Conservation (phyloP, 441 rosid species). For the Viola pubescens region DNA sequence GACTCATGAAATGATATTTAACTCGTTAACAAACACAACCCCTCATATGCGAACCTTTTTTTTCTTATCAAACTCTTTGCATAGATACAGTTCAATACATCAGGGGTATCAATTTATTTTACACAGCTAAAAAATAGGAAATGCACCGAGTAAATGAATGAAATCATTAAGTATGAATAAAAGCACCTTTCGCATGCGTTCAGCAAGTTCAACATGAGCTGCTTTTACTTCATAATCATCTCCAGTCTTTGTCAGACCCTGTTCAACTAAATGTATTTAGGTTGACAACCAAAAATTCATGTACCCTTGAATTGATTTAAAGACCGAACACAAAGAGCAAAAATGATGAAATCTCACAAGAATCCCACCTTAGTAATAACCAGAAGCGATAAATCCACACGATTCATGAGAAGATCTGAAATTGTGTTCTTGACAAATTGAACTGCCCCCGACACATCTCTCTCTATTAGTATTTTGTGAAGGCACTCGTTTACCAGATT, state of each 20-base stretch:
- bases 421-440: constrained; percentile 86
- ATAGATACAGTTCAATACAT: too few relatives aligned
- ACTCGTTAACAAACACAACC: too few relatives aligned
- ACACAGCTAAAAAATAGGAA: too few relatives aligned
- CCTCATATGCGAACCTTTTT: too few relatives aligned
- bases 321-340: constrained; percentile 12
- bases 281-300: constrained; percentile 3
- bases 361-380: constrained; percentile 83
- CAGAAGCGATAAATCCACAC: constrained; percentile 94
- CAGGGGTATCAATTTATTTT: too few relatives aligned
- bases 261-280: constrained; percentile 18
- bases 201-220: constrained; percentile 98
- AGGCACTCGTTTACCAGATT: constrained; percentile 92
- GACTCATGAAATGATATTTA: too few relatives aligned
- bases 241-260: constrained; percentile 94
- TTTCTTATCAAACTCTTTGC: too few relatives aligned
- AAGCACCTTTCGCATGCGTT: constrained; percentile 91
- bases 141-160: constrained; percentile 2
- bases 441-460: constrained; percentile 85
- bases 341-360: constrained; percentile 13
- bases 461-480: constrained; percentile 76
- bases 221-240: constrained; percentile 94
- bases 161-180: neutral
- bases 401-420: constrained; percentile 95
- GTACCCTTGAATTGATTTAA: neutral